A percentile compares a stretch with the other conserved stretches of the same genome.
These are phyloP conservation scores for Platanthera guangdongensis DNA, from an alignment of 106 monocot genomes.

Conservation along the genomic window DNA sequence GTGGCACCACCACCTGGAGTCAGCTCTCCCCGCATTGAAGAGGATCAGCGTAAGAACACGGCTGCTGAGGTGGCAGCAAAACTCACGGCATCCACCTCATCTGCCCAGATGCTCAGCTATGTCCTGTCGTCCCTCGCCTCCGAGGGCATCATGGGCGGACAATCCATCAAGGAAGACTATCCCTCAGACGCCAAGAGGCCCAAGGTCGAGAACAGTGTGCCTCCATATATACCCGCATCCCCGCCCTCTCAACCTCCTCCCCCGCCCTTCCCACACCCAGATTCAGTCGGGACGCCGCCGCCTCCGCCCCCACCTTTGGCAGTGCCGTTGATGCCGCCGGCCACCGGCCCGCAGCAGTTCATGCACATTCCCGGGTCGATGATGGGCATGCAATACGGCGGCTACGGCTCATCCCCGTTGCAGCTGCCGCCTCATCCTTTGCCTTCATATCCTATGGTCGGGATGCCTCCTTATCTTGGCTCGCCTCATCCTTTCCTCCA, in stretches of 20 bases:
- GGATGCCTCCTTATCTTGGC: slow-evolving; percentile 1
- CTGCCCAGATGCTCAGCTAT: slow-evolving; percentile 59
- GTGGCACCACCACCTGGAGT: neutral
- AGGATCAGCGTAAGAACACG: slow-evolving; percentile 32
- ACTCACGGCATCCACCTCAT: slow-evolving; percentile 52
- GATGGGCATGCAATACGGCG: slow-evolving; percentile 13
- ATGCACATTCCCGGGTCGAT: slow-evolving; percentile 13
- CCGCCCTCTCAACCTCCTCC: slow-evolving; percentile 18
- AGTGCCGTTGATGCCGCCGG: slow-evolving; percentile 20
- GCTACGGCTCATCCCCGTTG: slow-evolving; percentile 13
- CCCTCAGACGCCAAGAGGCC: slow-evolving; percentile 40
- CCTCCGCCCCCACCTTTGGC: slow-evolving; percentile 7
- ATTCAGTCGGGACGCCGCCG: slow-evolving; percentile 13
- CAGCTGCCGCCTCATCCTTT: slow-evolving; percentile 3
- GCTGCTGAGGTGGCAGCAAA: slow-evolving; percentile 65
- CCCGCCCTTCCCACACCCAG: slow-evolving; percentile 27
- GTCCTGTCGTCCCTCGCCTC: slow-evolving; percentile 69
- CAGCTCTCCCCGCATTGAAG: slow-evolving; percentile 6
- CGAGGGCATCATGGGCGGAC: slow-evolving; percentile 27
- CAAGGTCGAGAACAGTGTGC: slow-evolving; percentile 35
- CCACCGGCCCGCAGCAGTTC: slow-evolving; percentile 9
- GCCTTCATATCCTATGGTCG: slow-evolving; percentile 5
- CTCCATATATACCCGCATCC: slow-evolving; percentile 6
- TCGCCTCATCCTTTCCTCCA: slow-evolving; percentile 19
- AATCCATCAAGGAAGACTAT: slow-evolving; percentile 28